Evolutionary conservation across 108 stramenopile genomes (phyloP).

Genomic region (Fragilaria radians): DNA sequence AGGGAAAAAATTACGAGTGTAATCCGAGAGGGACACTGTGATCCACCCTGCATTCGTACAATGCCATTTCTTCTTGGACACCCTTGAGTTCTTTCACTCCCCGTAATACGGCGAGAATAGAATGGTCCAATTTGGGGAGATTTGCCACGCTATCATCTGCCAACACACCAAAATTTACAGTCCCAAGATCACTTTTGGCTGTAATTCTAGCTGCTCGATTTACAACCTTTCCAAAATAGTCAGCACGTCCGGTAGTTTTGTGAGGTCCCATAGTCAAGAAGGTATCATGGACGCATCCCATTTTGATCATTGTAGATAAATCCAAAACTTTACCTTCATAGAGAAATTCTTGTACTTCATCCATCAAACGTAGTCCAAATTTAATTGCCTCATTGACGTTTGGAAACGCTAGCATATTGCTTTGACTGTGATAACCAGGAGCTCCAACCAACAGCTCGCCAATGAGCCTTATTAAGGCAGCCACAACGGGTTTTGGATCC

Average conservation of each 20-base stretch:
- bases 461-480: constrained; percentile 27
- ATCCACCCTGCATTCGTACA: no score
- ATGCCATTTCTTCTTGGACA: no score
- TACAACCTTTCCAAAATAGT: constrained; percentile 43
- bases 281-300: constrained; percentile 29
- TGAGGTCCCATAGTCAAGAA: constrained; percentile 42
- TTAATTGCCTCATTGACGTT: constrained; percentile 26
- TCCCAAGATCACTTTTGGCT: constrained; percentile 25
- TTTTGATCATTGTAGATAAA: constrained; percentile 11
- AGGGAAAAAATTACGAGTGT: no score
- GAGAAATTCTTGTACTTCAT: constrained; percentile 13
- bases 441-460: constrained; percentile 25
- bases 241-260: constrained; percentile 35
- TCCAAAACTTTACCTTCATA: constrained; percentile 19
- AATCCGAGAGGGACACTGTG: no score
- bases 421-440: constrained; percentile 41
- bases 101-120: no score
- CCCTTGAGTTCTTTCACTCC: no score
- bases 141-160: no score
- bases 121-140: no score
- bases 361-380: constrained; percentile 33
- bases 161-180: constrained; percentile 25
- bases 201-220: constrained; percentile 40
- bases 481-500: constrained; percentile 11
- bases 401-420: constrained; percentile 41